Conservation (phyloP, 352 stramenopile genomes). For the Phytophthora europaea region DNA sequence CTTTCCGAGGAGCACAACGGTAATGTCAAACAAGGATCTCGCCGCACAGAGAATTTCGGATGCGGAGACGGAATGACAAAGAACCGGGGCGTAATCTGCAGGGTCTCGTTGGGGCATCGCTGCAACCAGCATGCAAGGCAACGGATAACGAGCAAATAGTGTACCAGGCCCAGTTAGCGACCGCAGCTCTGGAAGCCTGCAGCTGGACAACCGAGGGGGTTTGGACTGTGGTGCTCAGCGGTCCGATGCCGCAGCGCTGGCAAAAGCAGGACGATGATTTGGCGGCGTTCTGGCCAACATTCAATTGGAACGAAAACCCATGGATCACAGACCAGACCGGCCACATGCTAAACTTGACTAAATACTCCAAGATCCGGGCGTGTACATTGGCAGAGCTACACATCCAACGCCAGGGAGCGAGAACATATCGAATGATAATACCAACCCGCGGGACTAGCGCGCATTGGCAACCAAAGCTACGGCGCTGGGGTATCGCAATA, state of each 20-base stretch:
- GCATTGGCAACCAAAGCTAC: neutral
- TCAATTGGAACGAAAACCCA: neutral
- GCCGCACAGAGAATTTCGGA: too few relatives aligned
- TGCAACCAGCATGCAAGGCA: neutral
- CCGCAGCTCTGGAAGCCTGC: neutral
- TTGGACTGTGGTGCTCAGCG: neutral
- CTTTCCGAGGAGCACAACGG: too few relatives aligned
- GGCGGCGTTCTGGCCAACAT: neutral
- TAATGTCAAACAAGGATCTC: too few relatives aligned
- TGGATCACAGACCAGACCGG: neutral
- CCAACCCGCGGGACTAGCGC: neutral
- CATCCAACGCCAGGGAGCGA: neutral
- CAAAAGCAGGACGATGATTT: neutral
- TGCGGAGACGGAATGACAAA: too few relatives aligned
- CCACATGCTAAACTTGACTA: neutral
- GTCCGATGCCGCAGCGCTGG: neutral
- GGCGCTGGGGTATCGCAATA: neutral
- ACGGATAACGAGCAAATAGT: too few relatives aligned
- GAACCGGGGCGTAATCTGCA: too few relatives aligned
- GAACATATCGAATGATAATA: neutral
- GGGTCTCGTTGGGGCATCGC: too few relatives aligned
- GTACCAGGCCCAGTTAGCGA: too few relatives aligned
- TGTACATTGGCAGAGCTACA: neutral
- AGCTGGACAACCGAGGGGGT: neutral
- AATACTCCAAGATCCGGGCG: neutral